Evolutionary conservation across 2,329 filamentous ascomycete species (phyloP), one percentile per base, ranked within the genome.

Genomic region (Teratosphaeria nubilosa): DNA sequence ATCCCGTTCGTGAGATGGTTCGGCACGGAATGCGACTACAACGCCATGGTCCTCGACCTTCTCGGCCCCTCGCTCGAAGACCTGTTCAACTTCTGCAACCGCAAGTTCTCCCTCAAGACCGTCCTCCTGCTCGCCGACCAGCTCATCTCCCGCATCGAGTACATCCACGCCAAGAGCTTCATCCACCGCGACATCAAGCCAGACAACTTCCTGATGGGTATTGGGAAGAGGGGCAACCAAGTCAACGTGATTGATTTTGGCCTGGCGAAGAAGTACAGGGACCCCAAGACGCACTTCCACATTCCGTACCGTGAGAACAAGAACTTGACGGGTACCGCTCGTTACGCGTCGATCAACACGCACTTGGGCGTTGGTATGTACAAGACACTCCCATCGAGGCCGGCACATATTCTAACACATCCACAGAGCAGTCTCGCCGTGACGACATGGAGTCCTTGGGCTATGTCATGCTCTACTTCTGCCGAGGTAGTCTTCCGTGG

Each of bases 261-360:
- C 82, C 81, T 99, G 66, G 94, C 94, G 73, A 99, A 97, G 88
- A 97, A 97, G 81, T 99, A 97, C 81, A 88, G 94, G 66, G 94
- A 97, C 81, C 94, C 94, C 61, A 99, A 99, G 87, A 97, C 94
- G 60, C 92, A 97, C 79, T 97, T 97, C 81, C 94, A 99, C 78
- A 99, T 97, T 62, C 94, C 94, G 53, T 97, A 99, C 83, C 87
- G 94, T 79, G 94, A 97, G 90, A 97, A 97, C 87, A 97, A 99
- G 88, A 97, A 97, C 84, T 80, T 99, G 77, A 99, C 94, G 57
- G 94, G 94, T 75, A 99, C 94, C 70, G 94, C 94, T 69, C 92
- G 94, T 74, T 99, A 99, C 77, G 94, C 94, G 63, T 95, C 89
- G 63, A 99, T 99, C 80, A 99, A 99, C 82, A 99, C 94, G 62